Conservation (phyloP, 2,329 filamentous ascomycete genomes). For the Dactylella cylindrospora region DNA sequence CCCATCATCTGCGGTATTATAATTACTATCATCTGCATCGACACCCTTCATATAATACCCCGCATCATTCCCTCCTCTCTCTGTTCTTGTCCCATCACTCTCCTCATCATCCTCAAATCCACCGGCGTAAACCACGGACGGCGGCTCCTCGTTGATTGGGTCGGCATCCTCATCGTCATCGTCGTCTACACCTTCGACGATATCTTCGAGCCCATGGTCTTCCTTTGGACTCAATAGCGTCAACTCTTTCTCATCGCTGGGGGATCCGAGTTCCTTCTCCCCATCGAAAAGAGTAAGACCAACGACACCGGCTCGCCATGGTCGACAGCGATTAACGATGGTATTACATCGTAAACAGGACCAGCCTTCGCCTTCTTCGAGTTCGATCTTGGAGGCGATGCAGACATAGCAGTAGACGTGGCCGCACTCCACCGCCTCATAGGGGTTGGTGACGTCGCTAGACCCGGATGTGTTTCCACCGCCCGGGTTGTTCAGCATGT, state of each 20-base stretch:
- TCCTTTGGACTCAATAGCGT: conserved; percentile 45
- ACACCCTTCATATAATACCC: conserved; percentile 49
- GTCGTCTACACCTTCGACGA: conserved; percentile 48
- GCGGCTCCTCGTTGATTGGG: conserved; percentile 37
- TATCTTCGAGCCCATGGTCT: conserved; percentile 50
- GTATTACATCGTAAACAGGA: conserved; percentile 85
- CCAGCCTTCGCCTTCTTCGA: conserved; percentile 94
- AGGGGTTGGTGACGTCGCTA: conserved; percentile 97
- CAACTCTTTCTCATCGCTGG: conserved; percentile 63
- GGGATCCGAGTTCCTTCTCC: conserved; percentile 50
- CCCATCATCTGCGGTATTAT: conserved; percentile 37
- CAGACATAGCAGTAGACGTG: conserved; percentile 97
- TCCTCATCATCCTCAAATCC: conserved; percentile 45
- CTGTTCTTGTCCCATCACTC: conserved; percentile 42
- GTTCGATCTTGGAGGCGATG: conserved; percentile 82
- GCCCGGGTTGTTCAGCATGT: conserved; percentile 34
- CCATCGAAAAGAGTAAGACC: conserved; percentile 57
- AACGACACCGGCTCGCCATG: conserved; percentile 88
- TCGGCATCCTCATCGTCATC: conserved; percentile 46
- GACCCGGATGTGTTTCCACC: conserved; percentile 56
- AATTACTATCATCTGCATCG: conserved; percentile 42
- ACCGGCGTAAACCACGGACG: conserved; percentile 35
- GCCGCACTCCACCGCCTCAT: conserved; percentile 83
- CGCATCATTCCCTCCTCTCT: conserved; percentile 44
- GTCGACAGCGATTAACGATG: conserved; percentile 77